These are phyloP conservation scores for Periconia digitata DNA, from an alignment of 2,329 filamentous ascomycete genomes.

Conservation along the genomic window DNA sequence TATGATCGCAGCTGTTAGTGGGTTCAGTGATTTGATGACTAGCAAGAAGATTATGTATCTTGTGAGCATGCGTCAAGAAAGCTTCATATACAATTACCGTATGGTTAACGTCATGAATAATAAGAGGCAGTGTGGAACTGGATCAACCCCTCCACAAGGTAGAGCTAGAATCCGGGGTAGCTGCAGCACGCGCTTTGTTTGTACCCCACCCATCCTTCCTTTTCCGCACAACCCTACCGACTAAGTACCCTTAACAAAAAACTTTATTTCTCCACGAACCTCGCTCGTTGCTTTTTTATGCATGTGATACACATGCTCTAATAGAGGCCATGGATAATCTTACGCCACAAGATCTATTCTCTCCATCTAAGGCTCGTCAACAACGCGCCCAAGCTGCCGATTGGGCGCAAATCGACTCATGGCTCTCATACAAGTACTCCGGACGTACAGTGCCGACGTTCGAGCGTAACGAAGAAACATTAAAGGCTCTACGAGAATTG, in stretches of 20 bases:
- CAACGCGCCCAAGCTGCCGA: constrained; percentile 83
- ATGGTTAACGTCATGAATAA: background rate
- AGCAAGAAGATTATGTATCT: no score
- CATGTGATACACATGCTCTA: no score
- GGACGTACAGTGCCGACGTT: constrained; percentile 69
- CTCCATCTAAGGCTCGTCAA: constrained; percentile 67
- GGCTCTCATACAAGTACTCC: constrained; percentile 71
- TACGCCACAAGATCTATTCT: constrained; percentile 54
- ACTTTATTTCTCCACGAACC: background rate
- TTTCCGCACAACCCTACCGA: background rate
- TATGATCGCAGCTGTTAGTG: no score
- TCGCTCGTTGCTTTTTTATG: no score
- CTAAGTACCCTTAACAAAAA: background rate
- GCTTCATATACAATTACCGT: no score
- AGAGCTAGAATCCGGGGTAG: constrained; percentile 16
- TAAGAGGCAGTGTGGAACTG: background rate
- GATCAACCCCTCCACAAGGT: background rate
- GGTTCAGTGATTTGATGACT: no score
- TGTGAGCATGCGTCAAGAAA: no score
- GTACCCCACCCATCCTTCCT: background rate
- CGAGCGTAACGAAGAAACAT: constrained; percentile 83
- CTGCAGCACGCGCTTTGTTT: no score
- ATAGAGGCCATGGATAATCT: constrained; percentile 39
- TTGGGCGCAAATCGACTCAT: constrained; percentile 84
- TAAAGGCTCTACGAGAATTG: constrained; percentile 72